Conservation (phyloP, 352 stramenopile species). For the Globisporangium parvum region DNA sequence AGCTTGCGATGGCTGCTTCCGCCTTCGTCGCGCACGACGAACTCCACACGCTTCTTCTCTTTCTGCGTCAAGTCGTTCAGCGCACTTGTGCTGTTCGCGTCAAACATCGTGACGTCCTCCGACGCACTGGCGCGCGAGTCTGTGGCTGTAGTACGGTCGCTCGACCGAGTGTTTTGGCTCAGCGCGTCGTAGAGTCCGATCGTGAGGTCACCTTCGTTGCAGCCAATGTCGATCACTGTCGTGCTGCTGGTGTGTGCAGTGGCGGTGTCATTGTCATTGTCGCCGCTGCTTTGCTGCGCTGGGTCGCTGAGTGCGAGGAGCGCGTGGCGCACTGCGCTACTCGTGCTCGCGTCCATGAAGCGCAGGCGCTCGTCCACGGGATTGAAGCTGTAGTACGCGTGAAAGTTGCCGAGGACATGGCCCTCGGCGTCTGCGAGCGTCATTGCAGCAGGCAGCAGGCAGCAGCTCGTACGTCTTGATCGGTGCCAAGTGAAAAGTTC, state of each 20-base stretch:
- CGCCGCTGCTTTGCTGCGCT: neutral
- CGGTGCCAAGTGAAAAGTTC: neutral
- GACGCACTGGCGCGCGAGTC: constrained; percentile 1
- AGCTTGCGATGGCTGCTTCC: constrained; percentile 49
- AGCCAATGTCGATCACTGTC: constrained; percentile 70
- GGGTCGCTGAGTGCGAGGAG: constrained; percentile 21
- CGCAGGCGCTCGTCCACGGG: constrained; percentile 61
- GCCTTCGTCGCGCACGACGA: constrained; percentile 47
- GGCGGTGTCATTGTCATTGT: constrained; percentile 8
- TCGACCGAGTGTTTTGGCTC: constrained; percentile 17
- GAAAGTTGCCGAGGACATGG: constrained; percentile 80
- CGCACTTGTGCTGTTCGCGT: constrained; percentile 46
- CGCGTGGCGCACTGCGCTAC: constrained; percentile 31
- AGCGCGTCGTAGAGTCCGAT: constrained; percentile 66
- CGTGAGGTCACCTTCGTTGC: constrained; percentile 80
- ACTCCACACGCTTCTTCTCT: constrained; percentile 53
- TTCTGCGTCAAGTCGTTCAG: constrained; percentile 72
- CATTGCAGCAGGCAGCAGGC: neutral
- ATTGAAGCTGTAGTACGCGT: constrained; percentile 85
- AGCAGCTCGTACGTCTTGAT: neutral
- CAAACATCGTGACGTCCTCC: constrained; percentile 38
- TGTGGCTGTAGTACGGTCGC: neutral
- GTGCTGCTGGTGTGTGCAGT: constrained; percentile 11
- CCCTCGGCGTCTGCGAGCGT: constrained; percentile 43
- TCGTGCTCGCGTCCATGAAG: constrained; percentile 53